phyloP scores from a whole-genome alignment of 148 eudicot species.

The Beta vulgaris region DNA sequence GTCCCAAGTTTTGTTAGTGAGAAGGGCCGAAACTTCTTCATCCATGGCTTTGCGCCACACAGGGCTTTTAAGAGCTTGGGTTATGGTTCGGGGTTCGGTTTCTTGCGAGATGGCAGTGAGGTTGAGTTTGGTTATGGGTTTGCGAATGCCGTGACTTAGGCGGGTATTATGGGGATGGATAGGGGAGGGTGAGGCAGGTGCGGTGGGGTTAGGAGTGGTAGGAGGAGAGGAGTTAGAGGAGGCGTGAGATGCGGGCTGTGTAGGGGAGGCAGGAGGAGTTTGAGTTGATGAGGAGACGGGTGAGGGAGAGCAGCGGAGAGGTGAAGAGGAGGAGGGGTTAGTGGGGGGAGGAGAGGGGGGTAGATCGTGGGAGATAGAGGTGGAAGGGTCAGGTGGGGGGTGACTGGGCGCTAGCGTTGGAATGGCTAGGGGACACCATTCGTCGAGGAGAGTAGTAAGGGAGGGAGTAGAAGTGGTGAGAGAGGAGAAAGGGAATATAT shows the following conservation, averaged over 20 bases:
- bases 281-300: background rate
- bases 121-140: slow-evolving; percentile 11
- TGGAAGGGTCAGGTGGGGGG: background rate
- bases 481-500: background rate
- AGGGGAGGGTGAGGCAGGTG: too few relatives aligned
- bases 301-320: background rate
- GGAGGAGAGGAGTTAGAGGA: background rate
- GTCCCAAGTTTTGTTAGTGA: background rate
- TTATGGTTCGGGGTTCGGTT: background rate
- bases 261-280: background rate
- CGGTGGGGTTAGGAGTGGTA: background rate
- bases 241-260: background rate
- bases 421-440: too few relatives aligned
- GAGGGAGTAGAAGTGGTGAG: background rate
- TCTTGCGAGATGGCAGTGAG: background rate
- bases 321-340: background rate
- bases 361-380: background rate
- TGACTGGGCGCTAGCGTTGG: background rate
- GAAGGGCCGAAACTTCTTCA: background rate
- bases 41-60: background rate
- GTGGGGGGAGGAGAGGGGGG: background rate
- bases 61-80: background rate
- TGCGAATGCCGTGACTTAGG: background rate
- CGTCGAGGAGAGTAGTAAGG: too few relatives aligned
- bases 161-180: too few relatives aligned